phyloP scores from a whole-genome alignment of 805 yeast species.

The Schwanniomyces sp. region DNA sequence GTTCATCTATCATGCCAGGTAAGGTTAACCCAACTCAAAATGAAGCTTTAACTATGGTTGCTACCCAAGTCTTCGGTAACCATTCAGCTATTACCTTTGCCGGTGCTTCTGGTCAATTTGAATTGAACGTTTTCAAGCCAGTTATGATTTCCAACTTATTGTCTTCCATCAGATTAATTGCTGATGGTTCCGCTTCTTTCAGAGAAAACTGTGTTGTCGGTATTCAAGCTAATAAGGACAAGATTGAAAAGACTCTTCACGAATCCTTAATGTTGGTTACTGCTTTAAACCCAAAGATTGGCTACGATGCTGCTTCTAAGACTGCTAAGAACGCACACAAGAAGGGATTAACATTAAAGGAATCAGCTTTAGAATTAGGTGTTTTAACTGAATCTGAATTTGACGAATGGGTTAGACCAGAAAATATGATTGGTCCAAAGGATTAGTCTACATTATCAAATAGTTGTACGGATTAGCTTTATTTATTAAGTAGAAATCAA shows the following conservation, averaged over 20 bases:
- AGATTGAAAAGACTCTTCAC: conserved; percentile 83
- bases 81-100: conserved; percentile 92
- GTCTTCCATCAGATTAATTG: conserved; percentile 81
- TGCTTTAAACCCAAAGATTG: conserved; percentile 97
- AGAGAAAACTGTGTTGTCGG: conserved; percentile 95
- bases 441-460: conserved; percentile 19
- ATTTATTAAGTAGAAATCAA: background rate
- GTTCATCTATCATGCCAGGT: conserved; percentile 99
- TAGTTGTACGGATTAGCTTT: background rate
- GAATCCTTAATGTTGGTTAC: conserved; percentile 98
- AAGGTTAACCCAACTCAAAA: conserved; percentile 99
- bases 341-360: conserved; percentile 93
- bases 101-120: conserved; percentile 98
- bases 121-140: conserved; percentile 97
- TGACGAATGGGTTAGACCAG: conserved; percentile 96
- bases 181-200: conserved; percentile 89
- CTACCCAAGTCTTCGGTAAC: conserved; percentile 97
- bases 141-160: conserved; percentile 89
- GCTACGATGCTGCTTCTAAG: conserved; percentile 96
- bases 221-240: conserved; percentile 81
- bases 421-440: conserved; percentile 96
- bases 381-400: conserved; percentile 83
- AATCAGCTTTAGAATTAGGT: conserved; percentile 89
- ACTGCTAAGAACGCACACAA: conserved; percentile 98
- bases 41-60: conserved; percentile 98